Base-by-base conservation (phyloP, 306 rosid species). In the Abrus precatorius region DNA sequence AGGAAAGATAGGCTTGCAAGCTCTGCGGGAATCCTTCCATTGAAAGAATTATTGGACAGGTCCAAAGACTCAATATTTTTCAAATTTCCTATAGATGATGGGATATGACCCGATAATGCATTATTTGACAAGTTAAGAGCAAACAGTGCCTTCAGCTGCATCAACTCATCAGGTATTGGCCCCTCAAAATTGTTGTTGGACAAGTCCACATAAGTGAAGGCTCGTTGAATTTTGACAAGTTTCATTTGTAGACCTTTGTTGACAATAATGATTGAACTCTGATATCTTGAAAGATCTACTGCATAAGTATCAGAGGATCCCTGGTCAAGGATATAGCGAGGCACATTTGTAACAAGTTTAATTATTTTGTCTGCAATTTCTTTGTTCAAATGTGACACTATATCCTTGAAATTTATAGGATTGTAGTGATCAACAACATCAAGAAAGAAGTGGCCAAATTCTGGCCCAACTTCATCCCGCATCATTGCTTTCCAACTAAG, bases 41-140 rank as follows among this genome's bases (percentile, higher is more conserved):
- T 55, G 63, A 89, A 45, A 0, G 29, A 12, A 76, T 86, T 89
- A 3, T 9, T 60, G 20, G 86, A 84, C 3, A 86, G 44, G 72
- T 86, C 92, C 1, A 89, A 53, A 9, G 90, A 84, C 79, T 83
- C 90, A 5, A 89, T 57, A 2, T 62, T 12, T 0, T 1, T 52
- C 74, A 87, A 1, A 6, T 71, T 70, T 7, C 82, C 86, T 0
- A 89, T 3, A 3, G 87, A 72, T 13, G 83, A 61, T 14, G 90
- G 84, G 14, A 89, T 89, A 34, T 47, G 54, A 0, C 88, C 86
- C 0, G 54, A 50, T 1, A 87, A 4, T 43, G 45, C 70, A 71
- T 79, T 86, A 27, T 75, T 30, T 44, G 89, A 88, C 38, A 85
- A 29, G 71, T 88, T 83, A 27, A 88, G 84, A 8, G 49, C 41